Percentiles rank a stretch among this genome's conserved stretches.
These are phyloP conservation scores for Talaromyces islandicus DNA, from an alignment of 2,329 filamentous ascomycete species.

Conservation along the genomic window DNA sequence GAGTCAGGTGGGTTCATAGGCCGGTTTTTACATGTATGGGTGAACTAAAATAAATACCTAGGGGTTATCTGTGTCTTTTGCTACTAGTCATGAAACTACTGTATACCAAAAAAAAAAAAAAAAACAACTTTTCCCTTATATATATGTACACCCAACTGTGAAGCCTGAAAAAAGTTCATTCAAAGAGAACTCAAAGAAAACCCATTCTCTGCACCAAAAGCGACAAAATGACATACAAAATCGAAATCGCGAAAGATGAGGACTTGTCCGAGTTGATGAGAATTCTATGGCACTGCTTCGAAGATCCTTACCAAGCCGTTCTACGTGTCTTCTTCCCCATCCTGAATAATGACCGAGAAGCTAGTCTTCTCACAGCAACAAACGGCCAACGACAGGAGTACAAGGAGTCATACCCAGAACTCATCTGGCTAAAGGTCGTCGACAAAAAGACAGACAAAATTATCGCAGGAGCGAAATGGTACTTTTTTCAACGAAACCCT, in stretches of 20 bases:
- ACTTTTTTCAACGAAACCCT: constrained; percentile 6
- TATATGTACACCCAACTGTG: no score
- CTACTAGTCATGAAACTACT: no score
- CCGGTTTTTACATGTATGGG: no score
- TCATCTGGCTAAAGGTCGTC: constrained; percentile 6
- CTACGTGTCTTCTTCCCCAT: constrained; percentile 6
- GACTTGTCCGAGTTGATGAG: constrained; percentile 3
- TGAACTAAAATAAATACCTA: no score
- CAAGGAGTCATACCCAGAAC: background rate
- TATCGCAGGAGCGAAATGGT: constrained; percentile 6
- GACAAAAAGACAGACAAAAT: constrained; percentile 1
- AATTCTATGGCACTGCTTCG: constrained; percentile 3
- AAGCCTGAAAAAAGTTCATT: no score
- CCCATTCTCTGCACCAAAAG: no score
- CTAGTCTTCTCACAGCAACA: background rate
- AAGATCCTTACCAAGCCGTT: constrained; percentile 1
- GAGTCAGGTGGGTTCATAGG: no score
- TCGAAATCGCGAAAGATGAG: constrained; percentile 6
- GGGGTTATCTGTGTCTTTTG: no score
- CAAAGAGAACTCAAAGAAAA: no score
- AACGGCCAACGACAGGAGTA: constrained; percentile 2
- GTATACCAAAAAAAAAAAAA: no score
- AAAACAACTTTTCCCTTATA: no score
- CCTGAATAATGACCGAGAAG: constrained; percentile 3
- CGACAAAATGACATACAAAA: background rate